Base-by-base conservation (phyloP, 75 land plant species). In the Cryptomeria japonica region DNA sequence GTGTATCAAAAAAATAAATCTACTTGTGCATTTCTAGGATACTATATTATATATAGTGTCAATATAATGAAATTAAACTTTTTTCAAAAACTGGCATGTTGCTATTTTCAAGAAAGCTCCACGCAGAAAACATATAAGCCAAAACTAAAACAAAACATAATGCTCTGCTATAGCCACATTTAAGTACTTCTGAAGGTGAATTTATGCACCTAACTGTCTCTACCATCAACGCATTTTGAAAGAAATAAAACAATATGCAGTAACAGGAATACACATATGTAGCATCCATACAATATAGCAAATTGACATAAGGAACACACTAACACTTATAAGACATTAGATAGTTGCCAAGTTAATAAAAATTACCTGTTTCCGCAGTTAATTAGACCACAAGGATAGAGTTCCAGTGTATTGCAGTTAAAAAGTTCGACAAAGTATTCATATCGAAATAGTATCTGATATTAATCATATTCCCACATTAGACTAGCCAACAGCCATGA, bases 311-410 rank as follows among this genome's bases (percentile, higher is more conserved):
- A 80, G n/a, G 22, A 42, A 80, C n/a, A 80, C 9, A 9, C 19
- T 58, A 80, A 82, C 34, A 28, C 51, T 42, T 11, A 41, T 42
- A 39, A 44, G 14, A 82, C 47, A 41, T 82, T 12, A 82, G 32
- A 38, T 47, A 25, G 46, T 42, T 44, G 13, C 47, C 34, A 11
- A 13, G 32, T 82, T 28, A 39, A 19, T 44, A 82, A 46, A 41
- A 82, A 46, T 83, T 89, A 96, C 97, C 97, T 96, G 88, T 96
- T 96, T 37, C 96, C 97, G 86, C 95, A 93, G 83, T 96, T 96
- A 8, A 86, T 84, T 39, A 96, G 91, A 37, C 97, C 97, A 92
- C 87, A 92, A 25, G 97, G 97, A 49, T 51, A 73, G 34, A 92
- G 78, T n/a, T 89, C 92, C 89, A 95, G 89, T 75, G 88, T 86